These are phyloP conservation scores for Coriolopsis trogii DNA, from an alignment of 1,284 basidiomycete species.

Conservation along the genomic window DNA sequence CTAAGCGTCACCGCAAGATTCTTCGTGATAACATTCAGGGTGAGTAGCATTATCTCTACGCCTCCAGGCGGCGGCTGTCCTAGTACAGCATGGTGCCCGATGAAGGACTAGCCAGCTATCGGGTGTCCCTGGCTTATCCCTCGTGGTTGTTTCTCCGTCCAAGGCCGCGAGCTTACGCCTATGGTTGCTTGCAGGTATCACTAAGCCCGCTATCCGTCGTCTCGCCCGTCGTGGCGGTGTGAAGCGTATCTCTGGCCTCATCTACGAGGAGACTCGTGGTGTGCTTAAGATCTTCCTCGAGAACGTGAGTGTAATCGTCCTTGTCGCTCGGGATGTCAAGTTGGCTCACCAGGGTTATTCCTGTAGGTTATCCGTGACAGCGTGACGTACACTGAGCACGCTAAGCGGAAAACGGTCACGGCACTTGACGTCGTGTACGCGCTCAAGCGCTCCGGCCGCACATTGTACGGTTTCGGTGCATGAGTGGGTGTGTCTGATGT, in stretches of 20 bases:
- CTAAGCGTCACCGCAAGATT: constrained; percentile 70
- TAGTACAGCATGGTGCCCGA: background rate
- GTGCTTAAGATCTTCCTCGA: constrained; percentile 94
- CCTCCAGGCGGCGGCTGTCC: background rate
- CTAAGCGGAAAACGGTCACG: constrained; percentile 88
- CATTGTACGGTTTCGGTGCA: constrained; percentile 75
- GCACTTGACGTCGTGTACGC: constrained; percentile 84
- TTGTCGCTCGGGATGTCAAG: too few relatives aligned
- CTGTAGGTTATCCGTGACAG: constrained; percentile 73
- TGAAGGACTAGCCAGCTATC: too few relatives aligned
- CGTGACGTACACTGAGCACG: constrained; percentile 88
- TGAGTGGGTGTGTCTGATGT: constrained; percentile 35
- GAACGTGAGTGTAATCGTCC: constrained; percentile 69
- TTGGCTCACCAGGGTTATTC: background rate
- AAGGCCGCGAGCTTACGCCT: too few relatives aligned
- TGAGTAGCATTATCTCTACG: too few relatives aligned
- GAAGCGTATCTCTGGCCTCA: constrained; percentile 92
- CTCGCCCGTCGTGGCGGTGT: constrained; percentile 95
- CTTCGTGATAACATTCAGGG: constrained; percentile 75
- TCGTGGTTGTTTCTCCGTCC: background rate
- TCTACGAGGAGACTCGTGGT: constrained; percentile 95
- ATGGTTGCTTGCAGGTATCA: too few relatives aligned
- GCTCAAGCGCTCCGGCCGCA: constrained; percentile 80
- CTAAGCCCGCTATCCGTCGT: constrained; percentile 77
- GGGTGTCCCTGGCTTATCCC: too few relatives aligned